Conservation (phyloP, 1,284 basidiomycete genomes). For the Leccinum griseonigrum region DNA sequence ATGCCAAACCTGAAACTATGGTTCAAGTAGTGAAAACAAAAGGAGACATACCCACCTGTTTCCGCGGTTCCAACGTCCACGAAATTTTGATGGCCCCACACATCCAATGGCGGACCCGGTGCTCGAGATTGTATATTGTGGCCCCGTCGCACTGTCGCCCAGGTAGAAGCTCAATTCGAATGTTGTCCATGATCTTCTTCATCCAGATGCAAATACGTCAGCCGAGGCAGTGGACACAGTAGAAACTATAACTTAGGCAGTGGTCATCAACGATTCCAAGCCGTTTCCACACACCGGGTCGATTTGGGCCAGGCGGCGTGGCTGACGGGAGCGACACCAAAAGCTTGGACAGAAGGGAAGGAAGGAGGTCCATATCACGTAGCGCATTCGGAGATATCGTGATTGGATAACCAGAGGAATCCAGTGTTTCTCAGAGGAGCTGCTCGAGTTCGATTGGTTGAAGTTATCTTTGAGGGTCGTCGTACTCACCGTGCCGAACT, state of each 20-base stretch:
- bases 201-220: slow-evolving; percentile 77
- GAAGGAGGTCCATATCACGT: slow-evolving; percentile 89
- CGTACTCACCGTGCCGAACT: slow-evolving; percentile 56
- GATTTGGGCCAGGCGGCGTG: slow-evolving; percentile 23
- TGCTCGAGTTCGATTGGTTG: slow-evolving; percentile 49
- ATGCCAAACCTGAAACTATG: not conserved
- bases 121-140: slow-evolving; percentile 61
- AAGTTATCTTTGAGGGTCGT: slow-evolving; percentile 89
- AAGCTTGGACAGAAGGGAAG: slow-evolving; percentile 80
- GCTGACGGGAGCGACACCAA: slow-evolving; percentile 57
- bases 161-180: slow-evolving; percentile 72
- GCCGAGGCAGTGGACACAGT: slow-evolving; percentile 46
- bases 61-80: slow-evolving; percentile 77
- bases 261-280: slow-evolving; percentile 16
- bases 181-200: slow-evolving; percentile 65
- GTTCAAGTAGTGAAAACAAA: not conserved
- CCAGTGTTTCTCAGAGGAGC: slow-evolving; percentile 94
- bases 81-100: slow-evolving; percentile 43
- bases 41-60: slow-evolving; percentile 42
- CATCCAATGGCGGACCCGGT: slow-evolving; percentile 53
- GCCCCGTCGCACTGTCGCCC: slow-evolving; percentile 66
- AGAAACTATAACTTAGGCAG: slow-evolving; percentile 33
- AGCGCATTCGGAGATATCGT: slow-evolving; percentile 93
- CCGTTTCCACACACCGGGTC: slow-evolving; percentile 21
- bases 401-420: slow-evolving; percentile 87